Conservation (phyloP, 2,329 filamentous ascomycete genomes). For the Xylariaceae sp. region DNA sequence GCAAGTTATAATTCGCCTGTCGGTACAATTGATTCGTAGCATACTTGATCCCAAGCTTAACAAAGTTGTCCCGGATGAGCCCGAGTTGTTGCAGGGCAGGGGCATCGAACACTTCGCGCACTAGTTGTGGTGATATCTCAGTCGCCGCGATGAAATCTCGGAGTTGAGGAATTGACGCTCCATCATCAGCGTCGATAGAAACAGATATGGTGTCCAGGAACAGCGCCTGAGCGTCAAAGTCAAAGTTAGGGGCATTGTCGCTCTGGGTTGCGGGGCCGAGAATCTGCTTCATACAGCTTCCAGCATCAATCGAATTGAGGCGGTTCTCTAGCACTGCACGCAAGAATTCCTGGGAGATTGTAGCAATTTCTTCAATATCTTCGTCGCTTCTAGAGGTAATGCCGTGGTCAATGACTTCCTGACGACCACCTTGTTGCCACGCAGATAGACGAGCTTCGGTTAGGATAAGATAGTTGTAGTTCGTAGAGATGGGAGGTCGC, state of each 20-base stretch:
- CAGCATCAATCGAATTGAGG: conserved; percentile 63
- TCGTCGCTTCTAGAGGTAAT: conserved; percentile 60
- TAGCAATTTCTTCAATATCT: conserved; percentile 62
- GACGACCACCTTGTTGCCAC: conserved; percentile 65
- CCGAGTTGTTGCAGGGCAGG: conserved; percentile 69
- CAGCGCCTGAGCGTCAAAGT: conserved; percentile 59
- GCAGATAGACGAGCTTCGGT: conserved; percentile 61
- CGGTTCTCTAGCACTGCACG: conserved; percentile 66
- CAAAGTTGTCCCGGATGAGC: conserved; percentile 80
- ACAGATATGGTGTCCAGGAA: conserved; percentile 83
- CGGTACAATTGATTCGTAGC: conserved; percentile 91
- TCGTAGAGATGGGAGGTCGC: conserved; percentile 35
- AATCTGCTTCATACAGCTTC: conserved; percentile 67
- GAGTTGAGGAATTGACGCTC: conserved; percentile 46
- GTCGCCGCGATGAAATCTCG: conserved; percentile 67
- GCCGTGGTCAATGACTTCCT: conserved; percentile 61
- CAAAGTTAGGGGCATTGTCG: conserved; percentile 39
- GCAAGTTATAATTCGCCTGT: conserved; percentile 92
- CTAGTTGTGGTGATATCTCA: conserved; percentile 62
- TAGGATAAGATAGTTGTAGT: conserved; percentile 69
- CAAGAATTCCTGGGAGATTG: conserved; percentile 79
- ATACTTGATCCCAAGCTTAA: conserved; percentile 76
- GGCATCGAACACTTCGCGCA: conserved; percentile 80
- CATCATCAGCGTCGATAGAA: conserved; percentile 64
- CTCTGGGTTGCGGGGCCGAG: conserved; percentile 52